phyloP scores from a whole-genome alignment of 148 eudicot species.

The Arbutus unedo region DNA sequence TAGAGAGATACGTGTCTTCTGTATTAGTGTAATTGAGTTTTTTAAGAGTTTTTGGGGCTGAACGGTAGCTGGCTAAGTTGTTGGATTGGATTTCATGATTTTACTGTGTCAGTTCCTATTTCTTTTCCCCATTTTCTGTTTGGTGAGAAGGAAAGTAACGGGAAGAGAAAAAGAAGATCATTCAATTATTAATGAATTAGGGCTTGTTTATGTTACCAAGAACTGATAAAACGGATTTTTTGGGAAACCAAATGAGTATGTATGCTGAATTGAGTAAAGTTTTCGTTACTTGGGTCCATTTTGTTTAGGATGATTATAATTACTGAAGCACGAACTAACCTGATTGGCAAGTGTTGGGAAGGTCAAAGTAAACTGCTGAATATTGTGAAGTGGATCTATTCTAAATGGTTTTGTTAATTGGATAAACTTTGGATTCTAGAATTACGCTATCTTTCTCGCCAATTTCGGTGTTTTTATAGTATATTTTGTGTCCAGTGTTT shows the following conservation, averaged over 20 bases:
- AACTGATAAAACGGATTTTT: not conserved
- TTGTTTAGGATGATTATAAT: not conserved
- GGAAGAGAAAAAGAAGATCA: not conserved
- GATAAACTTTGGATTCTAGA: constrained; percentile 19
- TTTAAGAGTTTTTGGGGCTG: constrained; percentile 1
- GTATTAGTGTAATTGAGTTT: not conserved
- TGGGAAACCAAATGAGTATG: not conserved
- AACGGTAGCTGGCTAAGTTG: not conserved
- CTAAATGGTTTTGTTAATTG: not conserved
- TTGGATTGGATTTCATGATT: not conserved
- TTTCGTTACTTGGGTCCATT: not conserved
- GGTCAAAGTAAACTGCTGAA: not conserved
- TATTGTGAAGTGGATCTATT: not conserved
- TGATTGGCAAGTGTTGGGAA: constrained; percentile 5
- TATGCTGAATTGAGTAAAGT: not conserved
- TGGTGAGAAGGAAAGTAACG: not conserved
- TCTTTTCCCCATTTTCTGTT: constrained; percentile 2
- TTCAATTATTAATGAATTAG: too few relatives aligned
- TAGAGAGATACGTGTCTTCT: not conserved
- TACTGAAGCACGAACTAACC: not conserved
- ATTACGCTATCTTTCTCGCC: not conserved
- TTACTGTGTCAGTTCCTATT: not conserved
- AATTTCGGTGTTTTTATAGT: constrained; percentile 14
- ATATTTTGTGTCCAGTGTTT: not conserved
- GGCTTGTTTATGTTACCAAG: not conserved